Conservation (phyloP, 305 asterid genomes). For the Solanum chacoense region DNA sequence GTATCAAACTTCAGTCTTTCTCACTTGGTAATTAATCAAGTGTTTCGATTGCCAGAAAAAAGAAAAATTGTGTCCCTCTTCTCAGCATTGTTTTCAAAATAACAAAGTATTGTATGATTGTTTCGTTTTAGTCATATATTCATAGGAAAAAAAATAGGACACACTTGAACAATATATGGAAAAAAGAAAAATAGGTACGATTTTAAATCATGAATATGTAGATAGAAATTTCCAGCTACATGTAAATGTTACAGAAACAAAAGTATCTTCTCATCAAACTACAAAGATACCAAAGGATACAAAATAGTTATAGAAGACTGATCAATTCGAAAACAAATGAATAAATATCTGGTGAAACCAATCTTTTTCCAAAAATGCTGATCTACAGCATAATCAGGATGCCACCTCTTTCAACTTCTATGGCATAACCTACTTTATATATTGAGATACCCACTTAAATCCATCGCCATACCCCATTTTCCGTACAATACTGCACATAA, state of each 20-base stretch:
- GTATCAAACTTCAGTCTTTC: background rate
- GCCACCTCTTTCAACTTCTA: background rate
- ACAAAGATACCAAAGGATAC: background rate
- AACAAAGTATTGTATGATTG: background rate
- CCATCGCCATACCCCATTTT: constrained; percentile 27
- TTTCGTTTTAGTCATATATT: background rate
- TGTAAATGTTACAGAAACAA: background rate
- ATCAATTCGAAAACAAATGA: background rate
- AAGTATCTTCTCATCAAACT: background rate
- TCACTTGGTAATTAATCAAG: background rate
- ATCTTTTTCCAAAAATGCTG: background rate
- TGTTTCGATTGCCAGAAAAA: background rate
- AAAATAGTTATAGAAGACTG: background rate
- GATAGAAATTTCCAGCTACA: background rate
- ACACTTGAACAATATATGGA: background rate
- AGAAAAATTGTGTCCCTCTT: background rate
- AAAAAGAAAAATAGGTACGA: background rate
- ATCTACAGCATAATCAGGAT: background rate
- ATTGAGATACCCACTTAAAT: constrained; percentile 21
- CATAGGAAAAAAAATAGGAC: background rate
- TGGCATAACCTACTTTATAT: constrained; percentile 1
- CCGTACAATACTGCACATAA: constrained; percentile 22
- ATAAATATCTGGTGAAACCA: background rate
- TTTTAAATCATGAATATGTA: background rate
- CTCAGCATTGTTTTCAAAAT: background rate